Evolutionary conservation across 2,329 filamentous ascomycete genomes (phyloP).

Genomic region (Aureobasidium sp.): DNA sequence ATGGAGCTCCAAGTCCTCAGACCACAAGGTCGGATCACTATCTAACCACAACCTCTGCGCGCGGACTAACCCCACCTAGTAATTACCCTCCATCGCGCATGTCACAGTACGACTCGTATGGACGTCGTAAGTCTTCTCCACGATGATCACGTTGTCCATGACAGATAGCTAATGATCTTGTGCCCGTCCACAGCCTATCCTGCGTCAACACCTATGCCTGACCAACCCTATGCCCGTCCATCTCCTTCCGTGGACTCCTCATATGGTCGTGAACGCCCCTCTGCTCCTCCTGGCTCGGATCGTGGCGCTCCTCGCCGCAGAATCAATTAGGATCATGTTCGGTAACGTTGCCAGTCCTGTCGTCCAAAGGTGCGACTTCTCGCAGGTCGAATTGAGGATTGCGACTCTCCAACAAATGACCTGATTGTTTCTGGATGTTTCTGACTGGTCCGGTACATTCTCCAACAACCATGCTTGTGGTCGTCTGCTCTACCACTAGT

Average conservation of each 20-base stretch:
- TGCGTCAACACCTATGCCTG: neutral
- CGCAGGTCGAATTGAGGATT: neutral
- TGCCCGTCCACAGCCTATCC: neutral
- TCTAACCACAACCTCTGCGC: neutral
- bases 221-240: conserved; percentile 9
- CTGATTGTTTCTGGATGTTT: neutral
- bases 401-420: neutral
- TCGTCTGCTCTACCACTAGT: neutral
- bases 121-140: conserved; percentile 17
- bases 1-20: conserved; percentile 6
- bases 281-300: conserved; percentile 7
- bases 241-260: conserved; percentile 7
- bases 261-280: neutral
- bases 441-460: no score
- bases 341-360: neutral
- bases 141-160: neutral
- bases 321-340: neutral
- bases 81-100: conserved; percentile 14
- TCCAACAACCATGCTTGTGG: neutral
- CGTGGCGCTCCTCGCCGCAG: conserved; percentile 15
- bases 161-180: neutral
- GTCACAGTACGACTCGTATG: conserved; percentile 17
- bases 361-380: no score
- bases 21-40: conserved; percentile 14
- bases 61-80: conserved; percentile 1